phyloP scores from a whole-genome alignment of 768 basidiomycete genomes.

The Suillus americanus region DNA sequence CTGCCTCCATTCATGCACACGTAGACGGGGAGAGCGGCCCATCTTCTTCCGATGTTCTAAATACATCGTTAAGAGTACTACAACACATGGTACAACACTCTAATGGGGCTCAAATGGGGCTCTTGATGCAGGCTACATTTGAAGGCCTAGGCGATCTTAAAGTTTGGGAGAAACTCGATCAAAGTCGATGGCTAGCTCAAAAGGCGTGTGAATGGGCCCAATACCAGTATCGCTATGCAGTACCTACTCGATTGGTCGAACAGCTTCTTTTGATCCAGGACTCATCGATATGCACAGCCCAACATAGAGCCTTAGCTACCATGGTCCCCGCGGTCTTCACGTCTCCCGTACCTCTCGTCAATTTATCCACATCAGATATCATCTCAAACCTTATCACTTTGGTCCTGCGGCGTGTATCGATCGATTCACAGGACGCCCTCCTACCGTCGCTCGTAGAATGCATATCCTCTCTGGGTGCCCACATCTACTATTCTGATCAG shows the following conservation, averaged over 20 bases:
- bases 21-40: conserved; percentile 89
- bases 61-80: conserved; percentile 69
- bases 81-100: conserved; percentile 74
- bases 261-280: conserved; percentile 67
- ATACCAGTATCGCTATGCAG: conserved; percentile 90
- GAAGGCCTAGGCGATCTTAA: conserved; percentile 60
- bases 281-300: conserved; percentile 38
- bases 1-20: conserved; percentile 87
- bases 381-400: conserved; percentile 75
- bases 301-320: conserved; percentile 62
- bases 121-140: conserved; percentile 71
- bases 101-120: conserved; percentile 70
- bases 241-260: conserved; percentile 84
- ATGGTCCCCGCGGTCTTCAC: conserved; percentile 87
- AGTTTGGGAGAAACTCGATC: conserved; percentile 66
- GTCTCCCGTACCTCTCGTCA: conserved; percentile 79
- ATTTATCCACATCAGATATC: conserved; percentile 88
- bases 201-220: conserved; percentile 85
- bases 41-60: conserved; percentile 67
- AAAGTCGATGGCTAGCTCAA: conserved; percentile 82
- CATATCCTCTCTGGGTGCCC: conserved; percentile 82
- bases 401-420: conserved; percentile 65
- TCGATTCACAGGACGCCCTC: conserved; percentile 62
- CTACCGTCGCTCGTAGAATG: conserved; percentile 70
- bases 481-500: conserved; percentile 95